Conservation (phyloP, 495 filamentous ascomycete genomes). For the Echria macrotheca region DNA sequence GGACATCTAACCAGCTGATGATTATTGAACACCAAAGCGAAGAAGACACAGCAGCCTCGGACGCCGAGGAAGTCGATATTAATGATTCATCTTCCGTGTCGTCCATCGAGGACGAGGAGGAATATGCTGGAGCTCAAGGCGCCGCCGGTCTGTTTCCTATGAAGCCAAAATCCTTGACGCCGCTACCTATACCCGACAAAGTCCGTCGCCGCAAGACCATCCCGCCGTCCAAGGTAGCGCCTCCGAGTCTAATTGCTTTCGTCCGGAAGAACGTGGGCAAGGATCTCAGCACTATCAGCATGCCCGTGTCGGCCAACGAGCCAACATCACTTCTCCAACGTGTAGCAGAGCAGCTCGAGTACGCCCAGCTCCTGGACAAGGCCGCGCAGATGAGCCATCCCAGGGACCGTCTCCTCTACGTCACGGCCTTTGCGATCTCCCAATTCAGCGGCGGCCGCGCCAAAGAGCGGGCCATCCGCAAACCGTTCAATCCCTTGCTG, state of each 20-base stretch:
- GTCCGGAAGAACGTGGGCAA: constrained; percentile 97
- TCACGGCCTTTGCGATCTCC: constrained; percentile 88
- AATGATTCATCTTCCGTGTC: constrained; percentile 58
- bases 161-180: constrained; percentile 67
- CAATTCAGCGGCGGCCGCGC: constrained; percentile 71
- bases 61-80: constrained; percentile 51
- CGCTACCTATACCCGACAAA: constrained; percentile 62
- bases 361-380: constrained; percentile 73
- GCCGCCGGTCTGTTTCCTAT: constrained; percentile 59
- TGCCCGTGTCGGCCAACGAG: constrained; percentile 96
- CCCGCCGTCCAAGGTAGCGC: constrained; percentile 62
- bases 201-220: constrained; percentile 68
- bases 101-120: constrained; percentile 50
- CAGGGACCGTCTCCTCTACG: constrained; percentile 68
- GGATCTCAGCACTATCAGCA: constrained; percentile 89
- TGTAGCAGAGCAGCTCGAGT: constrained; percentile 82
- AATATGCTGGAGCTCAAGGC: constrained; percentile 30
- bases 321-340: constrained; percentile 84
- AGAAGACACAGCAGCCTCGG: constrained; percentile 46
- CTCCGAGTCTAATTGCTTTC: constrained; percentile 88
- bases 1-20: constrained; percentile 58
- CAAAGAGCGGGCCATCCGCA: constrained; percentile 87
- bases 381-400: constrained; percentile 55
- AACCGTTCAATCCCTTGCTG: constrained; percentile 96
- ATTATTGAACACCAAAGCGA: constrained; percentile 66